Evolutionary conservation across 2,329 filamentous ascomycete genomes (phyloP).

Genomic region (Pestalotiopsis sp.): DNA sequence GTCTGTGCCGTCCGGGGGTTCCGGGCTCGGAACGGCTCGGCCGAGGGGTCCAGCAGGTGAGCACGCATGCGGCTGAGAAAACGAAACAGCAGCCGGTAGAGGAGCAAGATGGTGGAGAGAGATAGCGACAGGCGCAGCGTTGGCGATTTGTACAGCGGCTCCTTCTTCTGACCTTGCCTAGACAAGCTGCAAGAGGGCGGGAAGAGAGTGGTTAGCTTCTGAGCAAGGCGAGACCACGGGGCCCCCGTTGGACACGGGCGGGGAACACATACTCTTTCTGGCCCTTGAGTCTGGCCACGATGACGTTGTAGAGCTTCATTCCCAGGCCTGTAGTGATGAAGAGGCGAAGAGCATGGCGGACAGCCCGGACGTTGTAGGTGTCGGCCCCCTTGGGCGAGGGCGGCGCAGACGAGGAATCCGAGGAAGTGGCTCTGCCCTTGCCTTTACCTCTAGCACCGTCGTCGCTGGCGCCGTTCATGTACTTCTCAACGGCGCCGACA

Average conservation of each 20-base stretch:
- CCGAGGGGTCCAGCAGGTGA: slow-evolving; percentile 79
- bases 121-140: slow-evolving; percentile 80
- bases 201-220: not conserved
- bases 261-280: slow-evolving; percentile 43
- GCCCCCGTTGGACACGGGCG: not conserved
- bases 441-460: slow-evolving; percentile 31
- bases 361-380: slow-evolving; percentile 70
- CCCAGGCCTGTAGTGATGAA: slow-evolving; percentile 66
- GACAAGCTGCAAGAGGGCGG: not conserved
- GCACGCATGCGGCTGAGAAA: slow-evolving; percentile 82
- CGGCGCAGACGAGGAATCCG: slow-evolving; percentile 14
- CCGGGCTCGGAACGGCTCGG: slow-evolving; percentile 77
- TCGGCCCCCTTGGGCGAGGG: slow-evolving; percentile 45
- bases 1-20: slow-evolving; percentile 77
- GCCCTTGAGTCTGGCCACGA: slow-evolving; percentile 51
- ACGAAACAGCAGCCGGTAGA: slow-evolving; percentile 87
- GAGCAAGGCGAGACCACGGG: slow-evolving; percentile 1
- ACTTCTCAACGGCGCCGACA: slow-evolving; percentile 59
- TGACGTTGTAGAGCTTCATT: slow-evolving; percentile 63
- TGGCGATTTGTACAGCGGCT: slow-evolving; percentile 64
- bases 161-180: slow-evolving; percentile 40
- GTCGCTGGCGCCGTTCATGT: slow-evolving; percentile 42
- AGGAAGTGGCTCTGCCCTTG: slow-evolving; percentile 23
- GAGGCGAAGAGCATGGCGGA: slow-evolving; percentile 71
- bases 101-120: slow-evolving; percentile 80